These are phyloP conservation scores for Priceomyces haplophilus DNA, from an alignment of 805 yeast genomes.

Conservation along the genomic window DNA sequence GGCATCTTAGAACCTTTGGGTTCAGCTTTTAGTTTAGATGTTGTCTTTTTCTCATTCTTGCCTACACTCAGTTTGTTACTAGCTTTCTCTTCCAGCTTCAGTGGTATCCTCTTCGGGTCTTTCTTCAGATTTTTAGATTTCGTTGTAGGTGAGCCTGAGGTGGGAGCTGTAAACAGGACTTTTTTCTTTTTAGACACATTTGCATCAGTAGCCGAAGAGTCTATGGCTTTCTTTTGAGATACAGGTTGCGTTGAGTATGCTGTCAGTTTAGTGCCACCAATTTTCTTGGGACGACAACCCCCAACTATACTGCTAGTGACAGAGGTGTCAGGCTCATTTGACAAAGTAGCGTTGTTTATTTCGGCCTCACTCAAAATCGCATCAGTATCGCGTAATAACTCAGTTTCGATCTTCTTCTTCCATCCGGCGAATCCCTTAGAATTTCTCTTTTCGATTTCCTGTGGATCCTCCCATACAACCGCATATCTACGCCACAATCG, in stretches of 20 bases:
- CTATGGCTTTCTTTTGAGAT: not conserved
- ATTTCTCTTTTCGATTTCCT: constrained; percentile 54
- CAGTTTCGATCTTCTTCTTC: constrained; percentile 66
- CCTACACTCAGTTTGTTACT: not conserved
- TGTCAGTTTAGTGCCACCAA: not conserved
- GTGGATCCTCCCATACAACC: constrained; percentile 78
- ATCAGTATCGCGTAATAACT: constrained; percentile 59
- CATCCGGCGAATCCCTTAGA: constrained; percentile 48
- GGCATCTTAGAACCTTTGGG: not conserved
- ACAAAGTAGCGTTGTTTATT: constrained; percentile 18
- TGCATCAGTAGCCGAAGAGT: not conserved
- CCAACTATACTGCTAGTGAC: not conserved
- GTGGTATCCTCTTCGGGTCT: not conserved
- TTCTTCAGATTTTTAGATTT: not conserved
- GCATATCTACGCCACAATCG: constrained; percentile 89
- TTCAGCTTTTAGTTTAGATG: not conserved
- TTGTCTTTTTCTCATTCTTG: not conserved
- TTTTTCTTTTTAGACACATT: not conserved
- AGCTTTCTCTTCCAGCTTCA: not conserved
- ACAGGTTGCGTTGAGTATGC: not conserved
- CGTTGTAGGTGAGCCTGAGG: not conserved
- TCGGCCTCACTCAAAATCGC: constrained; percentile 51
- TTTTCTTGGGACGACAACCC: not conserved
- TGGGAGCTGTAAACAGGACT: not conserved
- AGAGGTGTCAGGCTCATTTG: constrained; percentile 15